Evolutionary conservation across 2,329 filamentous ascomycete genomes (phyloP), one percentile per base, ranked within the genome.

Genomic region (Fusarium oxysporum): DNA sequence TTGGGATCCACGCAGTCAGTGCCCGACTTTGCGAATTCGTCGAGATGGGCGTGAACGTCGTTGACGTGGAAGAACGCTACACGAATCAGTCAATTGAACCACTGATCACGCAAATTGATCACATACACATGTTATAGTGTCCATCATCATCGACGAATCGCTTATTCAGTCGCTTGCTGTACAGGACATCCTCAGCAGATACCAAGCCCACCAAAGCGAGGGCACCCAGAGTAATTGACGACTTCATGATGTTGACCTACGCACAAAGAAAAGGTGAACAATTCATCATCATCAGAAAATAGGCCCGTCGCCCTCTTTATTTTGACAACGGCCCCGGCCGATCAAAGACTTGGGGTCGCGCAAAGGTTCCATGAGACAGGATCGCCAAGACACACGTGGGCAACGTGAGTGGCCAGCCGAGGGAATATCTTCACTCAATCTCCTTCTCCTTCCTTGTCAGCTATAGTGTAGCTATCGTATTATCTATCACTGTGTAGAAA

Each of bases 31-130:
- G 86, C 83, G 80, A 89, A 92, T 79, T 92, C 81, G 77, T 92
- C 90, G 23, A 92, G 83, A 77, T 92, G 91, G 19, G 91, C 87
- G 78, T 92, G 91, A 19, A 92, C 89, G 77, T 92, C 90, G 77
- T 92, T 92, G 83, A 92, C 86, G 79, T 92, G 91, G 81, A 91
- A 92, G 82, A 92, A 91, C 11, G 90, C 83, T 85, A 12, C 16
- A 10, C 8, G 8, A 33, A 16, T 58, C 3, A 53, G 59, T 32
- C 38, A 19, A n/a, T 48, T 30, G 47, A 16, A 30, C 16, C 19
- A 28, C 13, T 9, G 14, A 44, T 2, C 13, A 4, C 7, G 21
- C 14, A 21, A 21, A 30, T 28, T 35, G 32, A 33, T 12, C 19
- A 75, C 82, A 37, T 79, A 83, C 82, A 88, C 64, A 89, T 85